Percentiles rank a stretch among this genome's conserved stretches.
phyloP scores from a whole-genome alignment of 2,329 filamentous ascomycete species.

The Fusarium oxysporum region DNA sequence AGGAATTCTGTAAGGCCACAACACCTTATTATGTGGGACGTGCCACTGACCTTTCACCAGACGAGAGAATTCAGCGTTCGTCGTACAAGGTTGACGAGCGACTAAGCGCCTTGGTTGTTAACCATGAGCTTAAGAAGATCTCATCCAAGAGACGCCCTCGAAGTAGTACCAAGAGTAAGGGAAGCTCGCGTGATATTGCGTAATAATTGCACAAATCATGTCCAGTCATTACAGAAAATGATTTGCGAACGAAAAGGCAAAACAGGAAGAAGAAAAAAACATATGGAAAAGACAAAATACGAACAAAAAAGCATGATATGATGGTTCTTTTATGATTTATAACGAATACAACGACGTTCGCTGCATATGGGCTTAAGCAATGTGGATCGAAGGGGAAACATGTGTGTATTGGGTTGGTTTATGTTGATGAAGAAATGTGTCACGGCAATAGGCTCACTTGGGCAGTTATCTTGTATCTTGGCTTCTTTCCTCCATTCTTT shows the following conservation, averaged over 20 bases:
- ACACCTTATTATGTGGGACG: not conserved
- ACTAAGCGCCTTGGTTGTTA: slow-evolving; percentile 51
- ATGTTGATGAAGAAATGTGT: slow-evolving; percentile 32
- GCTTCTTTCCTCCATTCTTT: slow-evolving; percentile 46
- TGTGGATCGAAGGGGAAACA: slow-evolving; percentile 19
- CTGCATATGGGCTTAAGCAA: slow-evolving; percentile 13
- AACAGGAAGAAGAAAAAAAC: slow-evolving; percentile 17
- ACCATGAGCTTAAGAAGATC: slow-evolving; percentile 56
- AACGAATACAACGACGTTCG: slow-evolving; percentile 37
- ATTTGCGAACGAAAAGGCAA: slow-evolving; percentile 20
- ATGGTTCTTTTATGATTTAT: slow-evolving; percentile 26
- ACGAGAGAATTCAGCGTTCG: slow-evolving; percentile 49
- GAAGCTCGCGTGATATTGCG: slow-evolving; percentile 44
- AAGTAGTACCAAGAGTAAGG: slow-evolving; percentile 43
- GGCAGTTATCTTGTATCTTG: slow-evolving; percentile 50
- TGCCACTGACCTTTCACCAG: slow-evolving; percentile 42
- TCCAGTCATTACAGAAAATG: slow-evolving; percentile 36
- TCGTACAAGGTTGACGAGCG: slow-evolving; percentile 49
- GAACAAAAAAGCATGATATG: slow-evolving; percentile 19
- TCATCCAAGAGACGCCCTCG: slow-evolving; percentile 49
- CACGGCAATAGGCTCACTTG: slow-evolving; percentile 44
- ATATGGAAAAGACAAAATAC: slow-evolving; percentile 17
- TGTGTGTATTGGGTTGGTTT: slow-evolving; percentile 24
- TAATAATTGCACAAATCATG: slow-evolving; percentile 16
- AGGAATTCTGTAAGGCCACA: slow-evolving; percentile 51